These are phyloP conservation scores for Kwoniella shivajii DNA, from an alignment of 1,284 basidiomycete genomes.

Conservation along the genomic window DNA sequence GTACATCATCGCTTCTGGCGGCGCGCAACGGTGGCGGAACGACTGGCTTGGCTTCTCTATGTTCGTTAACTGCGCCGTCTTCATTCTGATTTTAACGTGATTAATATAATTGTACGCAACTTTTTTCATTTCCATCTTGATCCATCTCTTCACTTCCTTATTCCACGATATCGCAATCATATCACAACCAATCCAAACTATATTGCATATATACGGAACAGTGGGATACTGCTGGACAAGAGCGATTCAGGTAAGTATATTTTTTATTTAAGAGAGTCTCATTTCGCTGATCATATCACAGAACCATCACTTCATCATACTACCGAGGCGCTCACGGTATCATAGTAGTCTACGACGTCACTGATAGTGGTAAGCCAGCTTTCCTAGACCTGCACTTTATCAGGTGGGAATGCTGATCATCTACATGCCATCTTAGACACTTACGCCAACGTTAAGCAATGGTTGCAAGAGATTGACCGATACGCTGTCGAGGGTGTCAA, in stretches of 20 bases:
- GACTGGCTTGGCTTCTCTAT: constrained; percentile 9
- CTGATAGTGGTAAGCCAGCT: constrained; percentile 77
- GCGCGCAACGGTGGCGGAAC: constrained; percentile 4
- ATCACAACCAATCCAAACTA: constrained; percentile 8
- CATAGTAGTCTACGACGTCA: constrained; percentile 99
- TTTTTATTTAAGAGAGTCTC: too few relatives aligned
- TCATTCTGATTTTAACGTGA: constrained; percentile 15
- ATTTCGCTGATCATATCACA: neutral
- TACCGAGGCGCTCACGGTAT: constrained; percentile 96
- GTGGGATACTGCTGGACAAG: constrained; percentile 99
- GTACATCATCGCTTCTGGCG: constrained; percentile 1
- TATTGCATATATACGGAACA: constrained; percentile 45
- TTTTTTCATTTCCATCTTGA: constrained; percentile 4
- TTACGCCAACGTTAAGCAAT: constrained; percentile 98
- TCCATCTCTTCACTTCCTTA: constrained; percentile 15
- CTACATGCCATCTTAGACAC: constrained; percentile 64
- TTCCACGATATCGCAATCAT: constrained; percentile 12
- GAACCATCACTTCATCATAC: constrained; percentile 96
- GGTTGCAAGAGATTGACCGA: constrained; percentile 99
- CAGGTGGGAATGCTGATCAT: constrained; percentile 1
- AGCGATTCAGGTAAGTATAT: constrained; percentile 69
- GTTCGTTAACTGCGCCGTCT: constrained; percentile 33
- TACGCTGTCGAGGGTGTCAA: constrained; percentile 99
- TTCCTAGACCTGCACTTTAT: neutral
- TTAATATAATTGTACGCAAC: constrained; percentile 30